These are phyloP conservation scores for Clavariopsis aquatica DNA, from an alignment of 495 filamentous ascomycete species.

Conservation along the genomic window DNA sequence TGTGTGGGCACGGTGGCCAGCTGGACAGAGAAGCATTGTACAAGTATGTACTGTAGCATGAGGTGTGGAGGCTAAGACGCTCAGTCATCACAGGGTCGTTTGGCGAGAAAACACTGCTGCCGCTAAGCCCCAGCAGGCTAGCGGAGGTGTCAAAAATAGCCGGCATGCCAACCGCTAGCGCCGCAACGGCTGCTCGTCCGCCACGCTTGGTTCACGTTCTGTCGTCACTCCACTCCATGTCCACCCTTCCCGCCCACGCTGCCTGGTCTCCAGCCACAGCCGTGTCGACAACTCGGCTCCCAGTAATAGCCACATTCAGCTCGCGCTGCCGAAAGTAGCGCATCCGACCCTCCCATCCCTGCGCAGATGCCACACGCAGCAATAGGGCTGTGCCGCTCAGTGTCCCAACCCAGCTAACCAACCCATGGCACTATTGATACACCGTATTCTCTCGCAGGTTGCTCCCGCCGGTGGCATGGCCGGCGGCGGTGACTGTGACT, in stretches of 20 bases:
- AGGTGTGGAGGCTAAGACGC: slow-evolving; percentile 9
- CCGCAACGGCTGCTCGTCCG: background rate
- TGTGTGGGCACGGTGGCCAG: slow-evolving; percentile 7
- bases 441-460: slow-evolving; percentile 32
- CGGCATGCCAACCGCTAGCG: background rate
- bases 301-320: background rate
- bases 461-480: slow-evolving; percentile 18
- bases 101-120: slow-evolving; percentile 7
- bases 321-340: background rate
- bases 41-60: slow-evolving; percentile 12
- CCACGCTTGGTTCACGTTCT: background rate
- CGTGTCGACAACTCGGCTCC: background rate
- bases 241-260: background rate
- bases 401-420: slow-evolving; percentile 21
- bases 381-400: slow-evolving; percentile 24
- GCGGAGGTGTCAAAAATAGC: slow-evolving; percentile 25
- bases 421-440: slow-evolving; percentile 32
- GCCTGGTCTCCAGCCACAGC: slow-evolving; percentile 16
- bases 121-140: slow-evolving; percentile 18
- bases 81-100: slow-evolving; percentile 18
- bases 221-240: slow-evolving; percentile 1
- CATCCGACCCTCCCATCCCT: slow-evolving; percentile 16
- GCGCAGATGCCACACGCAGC: slow-evolving; percentile 7
- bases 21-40: too few relatives aligned
- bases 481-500: slow-evolving; percentile 27